Percentiles rank a stretch among this genome's conserved stretches.
Conservation (phyloP, 2,329 filamentous ascomycete species). For the Dactylellina cionopaga region DNA sequence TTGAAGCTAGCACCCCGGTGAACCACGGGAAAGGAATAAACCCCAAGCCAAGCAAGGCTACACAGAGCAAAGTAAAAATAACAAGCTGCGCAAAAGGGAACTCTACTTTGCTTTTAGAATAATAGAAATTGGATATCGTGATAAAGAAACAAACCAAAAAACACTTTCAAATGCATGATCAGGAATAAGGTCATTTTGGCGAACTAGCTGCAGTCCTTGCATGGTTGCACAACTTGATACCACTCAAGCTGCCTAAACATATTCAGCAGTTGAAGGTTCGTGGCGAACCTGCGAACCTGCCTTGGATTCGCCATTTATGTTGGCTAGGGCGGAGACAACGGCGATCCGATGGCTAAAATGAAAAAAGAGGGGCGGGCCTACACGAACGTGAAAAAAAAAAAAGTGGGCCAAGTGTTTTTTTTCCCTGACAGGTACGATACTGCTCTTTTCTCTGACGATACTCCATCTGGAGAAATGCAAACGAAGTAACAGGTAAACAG, state of each 20-base stretch:
- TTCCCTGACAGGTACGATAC: slow-evolving; percentile 7
- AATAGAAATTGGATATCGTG: slow-evolving; percentile 24
- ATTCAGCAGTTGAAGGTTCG: background rate
- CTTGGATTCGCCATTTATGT: no score
- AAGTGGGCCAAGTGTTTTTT: background rate
- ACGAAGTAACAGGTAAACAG: slow-evolving; percentile 13
- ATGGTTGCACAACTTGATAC: slow-evolving; percentile 48
- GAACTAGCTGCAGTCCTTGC: slow-evolving; percentile 9
- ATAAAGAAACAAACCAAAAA: background rate
- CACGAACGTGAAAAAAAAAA: background rate
- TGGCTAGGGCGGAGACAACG: slow-evolving; percentile 38
- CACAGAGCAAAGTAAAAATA: slow-evolving; percentile 44
- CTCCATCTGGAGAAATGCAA: slow-evolving; percentile 27
- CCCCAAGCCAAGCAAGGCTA: slow-evolving; percentile 50
- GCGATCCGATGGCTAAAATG: slow-evolving; percentile 48
- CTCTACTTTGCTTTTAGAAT: background rate
- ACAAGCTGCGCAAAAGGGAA: background rate
- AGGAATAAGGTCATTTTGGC: slow-evolving; percentile 34
- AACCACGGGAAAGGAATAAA: slow-evolving; percentile 54
- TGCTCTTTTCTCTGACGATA: slow-evolving; percentile 28
- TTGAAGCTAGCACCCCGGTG: slow-evolving; percentile 33
- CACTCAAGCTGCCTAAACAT: slow-evolving; percentile 17
- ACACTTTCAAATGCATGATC: background rate
- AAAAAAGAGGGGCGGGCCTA: slow-evolving; percentile 39
- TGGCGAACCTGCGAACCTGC: background rate